phyloP scores from a whole-genome alignment of 2,329 filamentous ascomycete genomes.

The Chaetothyriales sp. region DNA sequence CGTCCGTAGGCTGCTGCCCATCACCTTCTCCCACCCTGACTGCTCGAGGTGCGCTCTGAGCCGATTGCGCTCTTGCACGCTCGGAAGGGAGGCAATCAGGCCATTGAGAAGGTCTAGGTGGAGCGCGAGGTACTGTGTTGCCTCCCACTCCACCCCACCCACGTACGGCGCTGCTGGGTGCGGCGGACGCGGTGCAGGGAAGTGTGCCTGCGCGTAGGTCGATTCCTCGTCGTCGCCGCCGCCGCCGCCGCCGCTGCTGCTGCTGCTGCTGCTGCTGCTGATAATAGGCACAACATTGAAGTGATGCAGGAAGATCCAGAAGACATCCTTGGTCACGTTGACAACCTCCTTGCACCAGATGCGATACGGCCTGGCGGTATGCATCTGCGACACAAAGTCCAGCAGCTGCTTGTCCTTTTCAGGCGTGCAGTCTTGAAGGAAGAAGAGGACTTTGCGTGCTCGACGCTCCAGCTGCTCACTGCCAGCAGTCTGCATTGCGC shows the following conservation, averaged over 20 bases:
- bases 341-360: constrained; percentile 88
- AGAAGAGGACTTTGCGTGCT: constrained; percentile 59
- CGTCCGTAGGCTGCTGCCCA: constrained; percentile 69
- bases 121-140: constrained; percentile 86
- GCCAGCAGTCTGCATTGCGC: constrained; percentile 39
- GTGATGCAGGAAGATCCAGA: constrained; percentile 97
- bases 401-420: constrained; percentile 64
- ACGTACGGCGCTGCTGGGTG: constrained; percentile 92
- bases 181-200: constrained; percentile 73
- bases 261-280: too few relatives aligned
- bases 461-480: constrained; percentile 51
- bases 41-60: constrained; percentile 66
- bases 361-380: constrained; percentile 72
- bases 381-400: constrained; percentile 81
- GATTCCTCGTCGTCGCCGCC: constrained; percentile 20
- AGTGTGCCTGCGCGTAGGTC: constrained; percentile 46
- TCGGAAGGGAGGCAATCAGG: constrained; percentile 67
- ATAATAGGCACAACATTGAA: constrained; percentile 62
- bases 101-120: constrained; percentile 90
- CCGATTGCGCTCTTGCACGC: constrained; percentile 54
- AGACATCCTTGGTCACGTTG: constrained; percentile 92
- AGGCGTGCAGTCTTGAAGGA: constrained; percentile 66
- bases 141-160: constrained; percentile 96
- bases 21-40: constrained; percentile 80
- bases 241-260: too few relatives aligned